Conservation (phyloP, 2,329 filamentous ascomycete species). For the Neofusicoccum ribis region DNA sequence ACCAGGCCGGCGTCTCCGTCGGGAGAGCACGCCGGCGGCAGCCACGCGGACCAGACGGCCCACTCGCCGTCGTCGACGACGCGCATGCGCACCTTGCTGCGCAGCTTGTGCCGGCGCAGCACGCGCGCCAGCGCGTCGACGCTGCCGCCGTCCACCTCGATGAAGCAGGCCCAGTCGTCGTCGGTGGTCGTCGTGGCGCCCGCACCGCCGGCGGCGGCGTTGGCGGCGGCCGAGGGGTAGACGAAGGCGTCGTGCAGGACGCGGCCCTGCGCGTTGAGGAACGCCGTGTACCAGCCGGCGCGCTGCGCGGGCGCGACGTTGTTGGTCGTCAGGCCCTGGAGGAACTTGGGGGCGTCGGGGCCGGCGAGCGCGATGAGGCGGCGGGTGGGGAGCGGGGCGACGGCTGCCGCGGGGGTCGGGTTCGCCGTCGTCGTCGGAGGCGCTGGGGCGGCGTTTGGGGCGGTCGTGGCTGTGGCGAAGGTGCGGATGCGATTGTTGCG, state of each 20-base stretch:
- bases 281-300: slow-evolving; percentile 64
- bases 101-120: slow-evolving; percentile 80
- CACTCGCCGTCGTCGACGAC: slow-evolving; percentile 65
- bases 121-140: slow-evolving; percentile 63
- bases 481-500: background rate
- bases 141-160: slow-evolving; percentile 78
- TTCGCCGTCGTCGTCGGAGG: background rate
- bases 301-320: slow-evolving; percentile 56
- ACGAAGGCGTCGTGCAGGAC: slow-evolving; percentile 89
- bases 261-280: slow-evolving; percentile 79
- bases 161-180: slow-evolving; percentile 60
- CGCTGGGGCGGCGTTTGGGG: background rate
- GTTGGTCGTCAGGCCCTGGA: slow-evolving; percentile 84
- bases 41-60: slow-evolving; percentile 70
- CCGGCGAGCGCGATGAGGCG: slow-evolving; percentile 78
- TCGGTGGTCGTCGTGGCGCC: background rate
- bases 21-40: background rate
- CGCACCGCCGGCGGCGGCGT: slow-evolving; percentile 14
- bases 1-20: background rate
- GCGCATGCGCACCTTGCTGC: slow-evolving; percentile 67
- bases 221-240: slow-evolving; percentile 51
- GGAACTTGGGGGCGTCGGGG: slow-evolving; percentile 75
- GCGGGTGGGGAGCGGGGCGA: slow-evolving; percentile 66
- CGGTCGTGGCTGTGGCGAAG: background rate
- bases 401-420: background rate